phyloP scores from a whole-genome alignment of 2,329 filamentous ascomycete genomes.

The Scleromitrula shiraiana region DNA sequence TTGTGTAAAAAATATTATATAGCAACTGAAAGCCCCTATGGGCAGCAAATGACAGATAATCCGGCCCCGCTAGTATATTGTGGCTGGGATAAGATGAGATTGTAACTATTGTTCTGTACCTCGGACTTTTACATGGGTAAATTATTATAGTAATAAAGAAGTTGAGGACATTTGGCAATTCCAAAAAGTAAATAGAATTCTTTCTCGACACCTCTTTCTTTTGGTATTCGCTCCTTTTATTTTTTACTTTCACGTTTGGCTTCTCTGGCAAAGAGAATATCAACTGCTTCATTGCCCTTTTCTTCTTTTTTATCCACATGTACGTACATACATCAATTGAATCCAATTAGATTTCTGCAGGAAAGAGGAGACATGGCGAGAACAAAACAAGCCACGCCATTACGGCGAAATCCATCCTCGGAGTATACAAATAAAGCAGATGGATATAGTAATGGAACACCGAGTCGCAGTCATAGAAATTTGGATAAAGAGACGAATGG shows the following conservation, averaged over 20 bases:
- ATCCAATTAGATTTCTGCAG: not conserved
- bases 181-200: not conserved
- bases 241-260: not conserved
- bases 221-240: not conserved
- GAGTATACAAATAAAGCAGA: conserved; percentile 51
- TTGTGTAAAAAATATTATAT: not conserved
- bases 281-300: too few relatives aligned
- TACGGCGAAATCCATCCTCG: conserved; percentile 58
- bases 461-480: conserved; percentile 27
- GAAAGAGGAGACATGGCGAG: conserved; percentile 52
- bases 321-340: too few relatives aligned
- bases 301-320: not conserved
- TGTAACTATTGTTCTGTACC: too few relatives aligned
- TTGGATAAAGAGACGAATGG: conserved; percentile 19
- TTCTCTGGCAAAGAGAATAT: too few relatives aligned
- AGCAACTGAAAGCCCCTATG: conserved; percentile 2
- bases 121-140: not conserved
- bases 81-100: not conserved
- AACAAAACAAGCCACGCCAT: conserved; percentile 57
- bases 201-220: not conserved
- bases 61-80: not conserved
- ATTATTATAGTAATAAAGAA: too few relatives aligned
- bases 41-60: conserved; percentile 9
- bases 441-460: conserved; percentile 25
- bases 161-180: conserved; percentile 18